These are phyloP conservation scores for Scutellaria barbata DNA, from an alignment of 257 asterid species.

Conservation along the genomic window DNA sequence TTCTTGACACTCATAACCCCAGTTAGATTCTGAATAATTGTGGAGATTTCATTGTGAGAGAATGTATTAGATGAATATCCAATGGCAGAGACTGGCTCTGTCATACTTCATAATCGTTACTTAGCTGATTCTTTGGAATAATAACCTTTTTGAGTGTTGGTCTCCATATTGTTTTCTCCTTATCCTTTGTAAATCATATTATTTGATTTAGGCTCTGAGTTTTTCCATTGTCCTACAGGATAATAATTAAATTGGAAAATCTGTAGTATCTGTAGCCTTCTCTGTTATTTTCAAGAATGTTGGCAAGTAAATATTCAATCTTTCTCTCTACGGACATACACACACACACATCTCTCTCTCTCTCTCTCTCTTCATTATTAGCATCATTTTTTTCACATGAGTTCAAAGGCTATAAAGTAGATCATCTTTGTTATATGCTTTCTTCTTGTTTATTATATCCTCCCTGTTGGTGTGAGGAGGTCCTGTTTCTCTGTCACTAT, in stretches of 20 bases:
- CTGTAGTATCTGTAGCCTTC: not conserved
- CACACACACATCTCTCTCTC: not conserved
- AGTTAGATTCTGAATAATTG: not conserved
- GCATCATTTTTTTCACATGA: not conserved
- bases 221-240: not conserved
- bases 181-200: not conserved
- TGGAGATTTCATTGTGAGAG: not conserved
- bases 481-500: slow-evolving; percentile 19
- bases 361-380: not conserved
- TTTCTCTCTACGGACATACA: not conserved
- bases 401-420: slow-evolving; percentile 5
- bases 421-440: not conserved
- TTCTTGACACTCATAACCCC: not conserved
- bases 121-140: slow-evolving; percentile 14
- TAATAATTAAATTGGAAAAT: not conserved
- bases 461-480: not conserved
- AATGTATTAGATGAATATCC: slow-evolving; percentile 1
- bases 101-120: not conserved
- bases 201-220: not conserved
- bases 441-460: no score
- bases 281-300: slow-evolving; percentile 4
- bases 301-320: not conserved
- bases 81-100: not conserved
- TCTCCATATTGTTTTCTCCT: not conserved
- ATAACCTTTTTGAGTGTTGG: not conserved